phyloP scores from a whole-genome alignment of 225 moss, liverwort and hornwort genomes.

The Physcomitrium patens region DNA sequence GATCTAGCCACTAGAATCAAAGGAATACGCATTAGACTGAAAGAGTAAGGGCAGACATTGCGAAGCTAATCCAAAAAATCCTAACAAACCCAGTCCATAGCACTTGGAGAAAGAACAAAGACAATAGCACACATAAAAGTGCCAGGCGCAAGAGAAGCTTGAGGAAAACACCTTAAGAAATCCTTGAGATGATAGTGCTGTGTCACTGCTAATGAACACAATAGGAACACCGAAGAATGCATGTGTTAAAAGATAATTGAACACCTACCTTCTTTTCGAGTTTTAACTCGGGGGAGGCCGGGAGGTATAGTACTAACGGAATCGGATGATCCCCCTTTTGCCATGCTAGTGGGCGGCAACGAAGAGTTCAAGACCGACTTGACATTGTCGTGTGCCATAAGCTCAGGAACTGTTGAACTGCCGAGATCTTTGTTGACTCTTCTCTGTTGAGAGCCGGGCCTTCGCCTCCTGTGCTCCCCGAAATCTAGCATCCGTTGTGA shows the following conservation, averaged over 20 bases:
- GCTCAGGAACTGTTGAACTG: constrained; percentile 32
- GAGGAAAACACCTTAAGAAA: background rate
- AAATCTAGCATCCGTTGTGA: constrained; percentile 34
- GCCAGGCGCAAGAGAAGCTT: too few relatives aligned
- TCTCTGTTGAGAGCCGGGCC: constrained; percentile 11
- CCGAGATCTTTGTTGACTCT: constrained; percentile 27
- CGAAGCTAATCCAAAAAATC: too few relatives aligned
- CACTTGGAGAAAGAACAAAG: too few relatives aligned
- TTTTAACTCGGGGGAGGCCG: constrained; percentile 49
- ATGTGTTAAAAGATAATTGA: background rate
- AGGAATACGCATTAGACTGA: too few relatives aligned
- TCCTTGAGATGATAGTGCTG: background rate
- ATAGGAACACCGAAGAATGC: background rate
- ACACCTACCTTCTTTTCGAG: constrained; percentile 38
- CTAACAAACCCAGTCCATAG: too few relatives aligned
- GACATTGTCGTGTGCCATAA: constrained; percentile 38
- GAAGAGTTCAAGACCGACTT: constrained; percentile 40
- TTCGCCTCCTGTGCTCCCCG: constrained; percentile 37
- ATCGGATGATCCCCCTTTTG: constrained; percentile 34
- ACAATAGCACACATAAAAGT: too few relatives aligned
- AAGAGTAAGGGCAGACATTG: too few relatives aligned
- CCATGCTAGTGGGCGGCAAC: constrained; percentile 39
- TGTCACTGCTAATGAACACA: background rate
- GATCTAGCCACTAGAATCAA: too few relatives aligned
- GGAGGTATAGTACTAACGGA: constrained; percentile 37